phyloP scores from a whole-genome alignment of 805 yeast genomes.

The Saccharomyces jurei region DNA sequence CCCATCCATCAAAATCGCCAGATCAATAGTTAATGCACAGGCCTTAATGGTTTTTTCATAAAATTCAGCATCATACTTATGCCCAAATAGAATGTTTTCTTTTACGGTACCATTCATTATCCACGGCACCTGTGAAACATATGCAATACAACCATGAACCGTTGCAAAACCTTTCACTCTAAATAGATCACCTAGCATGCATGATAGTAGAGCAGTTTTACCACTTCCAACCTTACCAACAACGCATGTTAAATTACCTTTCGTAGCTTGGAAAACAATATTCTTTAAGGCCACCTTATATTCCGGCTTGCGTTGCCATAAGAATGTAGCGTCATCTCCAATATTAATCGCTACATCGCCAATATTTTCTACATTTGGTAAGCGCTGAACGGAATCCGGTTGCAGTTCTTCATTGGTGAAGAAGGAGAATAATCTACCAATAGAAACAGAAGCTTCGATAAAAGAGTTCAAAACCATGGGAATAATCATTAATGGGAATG shows the following conservation, averaged over 20 bases:
- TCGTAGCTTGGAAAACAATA: conserved; percentile 54
- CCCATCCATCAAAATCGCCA: conserved; percentile 75
- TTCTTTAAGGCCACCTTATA: conserved; percentile 60
- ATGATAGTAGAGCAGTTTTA: conserved; percentile 73
- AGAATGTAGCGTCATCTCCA: conserved; percentile 55
- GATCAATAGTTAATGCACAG: conserved; percentile 77
- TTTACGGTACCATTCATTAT: conserved; percentile 89
- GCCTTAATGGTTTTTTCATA: conserved; percentile 77
- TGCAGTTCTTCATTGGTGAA: conserved; percentile 75
- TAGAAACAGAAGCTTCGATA: conserved; percentile 83
- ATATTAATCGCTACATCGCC: conserved; percentile 66
- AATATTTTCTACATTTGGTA: conserved; percentile 35
- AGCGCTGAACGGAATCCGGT: conserved; percentile 51
- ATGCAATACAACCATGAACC: conserved; percentile 73
- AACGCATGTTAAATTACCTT: conserved; percentile 75
- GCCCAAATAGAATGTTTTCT: conserved; percentile 89
- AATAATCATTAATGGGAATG: conserved; percentile 85
- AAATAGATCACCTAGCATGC: conserved; percentile 75
- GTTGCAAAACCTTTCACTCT: conserved; percentile 65
- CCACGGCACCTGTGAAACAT: conserved; percentile 94
- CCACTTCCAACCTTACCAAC: conserved; percentile 91
- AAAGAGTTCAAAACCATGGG: conserved; percentile 84
- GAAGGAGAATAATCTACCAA: conserved; percentile 65
- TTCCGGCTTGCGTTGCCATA: conserved; percentile 68
- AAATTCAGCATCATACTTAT: conserved; percentile 69